Evolutionary conservation across 2,329 filamentous ascomycete species (phyloP).

Genomic region (Colletotrichum salicis): DNA sequence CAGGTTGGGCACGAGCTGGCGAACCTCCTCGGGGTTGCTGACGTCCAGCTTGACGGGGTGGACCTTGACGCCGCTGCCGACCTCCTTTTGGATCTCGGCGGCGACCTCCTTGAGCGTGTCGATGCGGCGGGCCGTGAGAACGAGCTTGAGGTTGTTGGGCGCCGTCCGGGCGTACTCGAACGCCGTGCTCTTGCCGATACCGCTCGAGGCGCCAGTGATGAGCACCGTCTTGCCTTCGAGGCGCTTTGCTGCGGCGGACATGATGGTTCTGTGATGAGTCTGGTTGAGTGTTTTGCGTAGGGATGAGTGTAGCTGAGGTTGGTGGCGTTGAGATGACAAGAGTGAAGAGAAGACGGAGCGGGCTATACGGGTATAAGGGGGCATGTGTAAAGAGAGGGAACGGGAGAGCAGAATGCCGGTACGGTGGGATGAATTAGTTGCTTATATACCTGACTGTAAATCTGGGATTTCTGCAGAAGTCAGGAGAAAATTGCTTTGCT

Average conservation of each 20-base stretch:
- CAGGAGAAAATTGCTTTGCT: not conserved
- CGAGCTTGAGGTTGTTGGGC: conserved; percentile 81
- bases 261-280: conserved; percentile 44
- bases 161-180: conserved; percentile 91
- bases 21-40: conserved; percentile 80
- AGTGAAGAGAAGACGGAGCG: conserved; percentile 18
- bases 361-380: not conserved
- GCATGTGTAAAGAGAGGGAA: conserved; percentile 17
- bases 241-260: conserved; percentile 77
- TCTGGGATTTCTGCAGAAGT: not conserved
- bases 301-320: conserved; percentile 9
- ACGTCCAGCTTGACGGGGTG: conserved; percentile 88
- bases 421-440: not conserved
- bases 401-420: not conserved
- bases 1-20: conserved; percentile 75
- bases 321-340: not conserved
- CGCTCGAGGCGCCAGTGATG: conserved; percentile 91
- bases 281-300: not conserved
- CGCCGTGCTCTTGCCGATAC: conserved; percentile 86
- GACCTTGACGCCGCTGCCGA: conserved; percentile 83
- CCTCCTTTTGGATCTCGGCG: conserved; percentile 78
- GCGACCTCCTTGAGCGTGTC: conserved; percentile 83
- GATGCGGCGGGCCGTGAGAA: conserved; percentile 87
- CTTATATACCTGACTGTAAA: not conserved
- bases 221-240: conserved; percentile 93